Base-by-base conservation (phyloP, 2,329 filamentous ascomycete genomes). In the Penicillium freii region DNA sequence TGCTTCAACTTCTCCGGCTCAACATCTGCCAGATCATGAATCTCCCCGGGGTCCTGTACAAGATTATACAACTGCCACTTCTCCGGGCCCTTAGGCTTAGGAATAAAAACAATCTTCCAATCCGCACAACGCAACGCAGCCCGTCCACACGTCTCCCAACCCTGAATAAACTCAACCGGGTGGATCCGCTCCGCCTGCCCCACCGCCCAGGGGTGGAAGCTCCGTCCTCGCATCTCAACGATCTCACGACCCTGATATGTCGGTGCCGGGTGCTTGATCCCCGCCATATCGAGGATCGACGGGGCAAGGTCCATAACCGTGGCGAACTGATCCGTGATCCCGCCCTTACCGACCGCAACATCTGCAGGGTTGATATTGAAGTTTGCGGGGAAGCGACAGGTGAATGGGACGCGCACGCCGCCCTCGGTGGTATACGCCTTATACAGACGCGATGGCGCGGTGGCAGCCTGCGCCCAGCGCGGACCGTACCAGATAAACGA, bases 401-500 rank as follows among this genome's bases (percentile, higher is more conserved):
- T 69, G 64, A 82, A 81, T 0, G 81, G 81, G 0, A 83, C 81
- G 5, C 80, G 78, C 17, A 84, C 80, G 38, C 82, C 82, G 1
- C 81, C 78, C 46, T 80, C 77, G 2, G 77, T 79, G 1, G 76
- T 78, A 64, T 80, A 81, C 6, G 76, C 74, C 56, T 81, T 82
- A 73, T 79, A 82, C 25, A 78, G 67, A 31, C 77, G 70, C 11
- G 74, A 78, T 1, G 81, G 80, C 1, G 81, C 80, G 0, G 81
- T 83, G 13, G 80, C 77, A 31, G 81, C 81, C 65, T 80, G 78
- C 0, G 82, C 82, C 81, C 83, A 84, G 15, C 78, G 78, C 3
- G 80, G 80, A 1, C 84, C 83, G 61, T 86, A 86, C 83, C 83
- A 86, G 57, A 84, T 80, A 66, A 84, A 86, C 2, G 79, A 82